Base-by-base conservation (phyloP, 2,329 filamentous ascomycete species). In the Xylaria sp. region DNA sequence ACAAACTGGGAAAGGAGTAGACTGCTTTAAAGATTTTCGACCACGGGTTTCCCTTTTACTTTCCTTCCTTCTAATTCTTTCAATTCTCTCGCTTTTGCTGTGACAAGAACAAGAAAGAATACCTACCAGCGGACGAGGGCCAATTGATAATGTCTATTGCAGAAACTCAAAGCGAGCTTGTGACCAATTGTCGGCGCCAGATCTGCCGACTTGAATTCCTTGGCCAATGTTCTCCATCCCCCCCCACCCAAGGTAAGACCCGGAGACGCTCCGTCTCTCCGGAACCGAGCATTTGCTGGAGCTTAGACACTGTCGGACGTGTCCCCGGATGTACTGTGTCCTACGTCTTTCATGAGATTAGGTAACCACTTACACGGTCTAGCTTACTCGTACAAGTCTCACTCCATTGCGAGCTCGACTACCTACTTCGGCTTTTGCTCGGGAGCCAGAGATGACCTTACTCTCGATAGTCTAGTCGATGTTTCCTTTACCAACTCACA, bases 181-280 rank as follows among this genome's bases (percentile, higher is more conserved):
- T 65, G 33, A 58, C 45, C 33, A 38, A 25, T 47, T 44, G 22
- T 71, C 69, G 69, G 69, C 65, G 61, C 27, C 63, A 71, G 69
- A 71, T 71, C 55, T 66, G 53, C 69, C 69, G 69, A 70, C 60
- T 58, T 58, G 29, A 55, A 57, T 50, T 25, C n/a, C 25, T 45
- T 13, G 20, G 11, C 53, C 53, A n/a, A 31, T 55, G 7, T 11
- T 15, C 3, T 33, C 15, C 13, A 17, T 31, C 51, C 22, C 36
- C 36, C 39, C 50, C 39, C 59, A 27, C 9, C 49, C 49, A 31
- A 33, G 7, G 49, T 9, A 51, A 31, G 27, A 51, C 11, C 49
- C 49, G 49, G 49, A 20, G 49, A 51, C 27, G 15, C 29, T 51
- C 49, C 49, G 15, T 51, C 27, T 31, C 49, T 51, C 49, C 27